These are phyloP conservation scores for Ilex asprella DNA, from an alignment of 257 asterid genomes.

Conservation along the genomic window DNA sequence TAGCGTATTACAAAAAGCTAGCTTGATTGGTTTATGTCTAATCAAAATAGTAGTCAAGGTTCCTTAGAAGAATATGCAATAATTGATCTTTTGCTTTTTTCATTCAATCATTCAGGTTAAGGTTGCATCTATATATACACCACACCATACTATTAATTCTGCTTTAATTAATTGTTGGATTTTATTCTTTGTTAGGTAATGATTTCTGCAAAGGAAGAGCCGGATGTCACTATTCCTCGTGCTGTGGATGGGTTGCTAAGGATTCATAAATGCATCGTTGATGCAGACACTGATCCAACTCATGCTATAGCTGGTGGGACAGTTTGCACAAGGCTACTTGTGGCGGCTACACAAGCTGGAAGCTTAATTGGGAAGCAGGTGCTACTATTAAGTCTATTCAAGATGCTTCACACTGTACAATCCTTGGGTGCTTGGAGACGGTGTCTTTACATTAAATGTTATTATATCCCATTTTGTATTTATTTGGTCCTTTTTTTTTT, in stretches of 20 bases:
- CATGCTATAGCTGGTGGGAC: constrained; percentile 41
- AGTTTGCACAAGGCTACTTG: constrained; percentile 72
- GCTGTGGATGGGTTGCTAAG: not conserved
- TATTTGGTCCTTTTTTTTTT: not conserved
- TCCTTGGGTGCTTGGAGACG: constrained; percentile 85
- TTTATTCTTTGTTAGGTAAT: not conserved
- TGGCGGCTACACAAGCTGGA: constrained; percentile 91
- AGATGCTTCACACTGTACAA: constrained; percentile 68
- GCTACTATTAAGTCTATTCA: constrained; percentile 82
- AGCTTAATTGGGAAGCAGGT: constrained; percentile 92
- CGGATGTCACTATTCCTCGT: not conserved
- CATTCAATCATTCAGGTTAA: no score
- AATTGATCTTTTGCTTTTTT: no score
- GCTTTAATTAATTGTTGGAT: not conserved
- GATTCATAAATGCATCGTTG: not conserved
- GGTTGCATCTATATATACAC: no score
- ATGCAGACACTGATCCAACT: constrained; percentile 33
- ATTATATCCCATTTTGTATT: not conserved
- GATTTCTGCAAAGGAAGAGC: not conserved
- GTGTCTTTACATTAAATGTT: constrained; percentile 21
- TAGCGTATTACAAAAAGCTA: no score
- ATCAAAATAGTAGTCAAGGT: no score
- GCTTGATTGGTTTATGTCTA: no score
- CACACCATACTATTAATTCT: no score
- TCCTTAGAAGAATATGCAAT: no score